Evolutionary conservation across 176 grass and related monocot genomes (phyloP).

Genomic region (Alloteropsis semialata): DNA sequence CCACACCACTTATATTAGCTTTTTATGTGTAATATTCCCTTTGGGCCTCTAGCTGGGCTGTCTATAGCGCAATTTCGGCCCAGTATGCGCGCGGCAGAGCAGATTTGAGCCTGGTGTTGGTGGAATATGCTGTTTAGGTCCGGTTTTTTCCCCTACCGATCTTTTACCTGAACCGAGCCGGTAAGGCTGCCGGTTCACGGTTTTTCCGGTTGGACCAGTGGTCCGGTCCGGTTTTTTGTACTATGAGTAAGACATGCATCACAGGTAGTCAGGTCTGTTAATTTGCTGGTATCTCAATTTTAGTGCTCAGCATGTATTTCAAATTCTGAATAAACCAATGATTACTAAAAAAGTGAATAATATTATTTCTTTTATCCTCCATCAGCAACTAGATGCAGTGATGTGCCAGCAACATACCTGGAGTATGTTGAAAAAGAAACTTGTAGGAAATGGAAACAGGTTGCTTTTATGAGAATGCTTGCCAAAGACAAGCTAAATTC

Average conservation of each 20-base stretch:
- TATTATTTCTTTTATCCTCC: neutral
- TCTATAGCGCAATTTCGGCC: too few species aligned
- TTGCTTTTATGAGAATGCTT: neutral
- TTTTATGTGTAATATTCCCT: too few species aligned
- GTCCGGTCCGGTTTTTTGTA: too few species aligned
- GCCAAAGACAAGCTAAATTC: neutral
- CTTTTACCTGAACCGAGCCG: too few species aligned
- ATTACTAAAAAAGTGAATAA: neutral
- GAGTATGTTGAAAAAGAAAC: neutral
- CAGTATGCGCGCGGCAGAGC: too few species aligned
- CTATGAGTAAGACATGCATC: neutral
- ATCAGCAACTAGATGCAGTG: conserved; percentile 10
- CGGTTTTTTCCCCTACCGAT: too few species aligned
- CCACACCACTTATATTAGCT: too few species aligned
- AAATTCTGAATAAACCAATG: neutral
- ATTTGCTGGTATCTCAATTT: neutral
- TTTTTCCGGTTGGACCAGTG: too few species aligned
- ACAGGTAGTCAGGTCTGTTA: neutral
- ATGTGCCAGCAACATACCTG: conserved; percentile 14
- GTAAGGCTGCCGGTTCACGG: too few species aligned
- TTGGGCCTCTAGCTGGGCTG: too few species aligned
- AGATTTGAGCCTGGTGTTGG: too few species aligned
- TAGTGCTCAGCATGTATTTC: neutral
- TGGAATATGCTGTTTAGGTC: too few species aligned
- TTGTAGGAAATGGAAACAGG: neutral